Base-by-base conservation (phyloP, 352 stramenopile species). In the Blastocystis sp. region DNA sequence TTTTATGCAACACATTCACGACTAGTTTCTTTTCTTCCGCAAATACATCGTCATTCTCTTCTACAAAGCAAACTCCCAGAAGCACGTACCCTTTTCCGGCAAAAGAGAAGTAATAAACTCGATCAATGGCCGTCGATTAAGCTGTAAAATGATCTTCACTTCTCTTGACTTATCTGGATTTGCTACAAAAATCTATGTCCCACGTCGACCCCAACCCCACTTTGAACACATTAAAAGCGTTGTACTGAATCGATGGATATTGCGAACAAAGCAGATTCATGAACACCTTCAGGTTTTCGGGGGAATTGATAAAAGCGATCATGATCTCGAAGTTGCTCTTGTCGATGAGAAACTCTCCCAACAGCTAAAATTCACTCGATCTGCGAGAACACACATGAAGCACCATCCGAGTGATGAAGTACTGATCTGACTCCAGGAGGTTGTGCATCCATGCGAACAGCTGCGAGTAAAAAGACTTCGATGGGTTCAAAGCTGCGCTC, bases 241-340 rank as follows among this genome's bases (percentile, higher is more conserved):
- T 61, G n/a, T 62, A 88, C 47, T 88, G 77, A 20, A 88, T 88
- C 11, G 77, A 63, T 11, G 61, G 53, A 41, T 76, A 88, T 13
- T 50, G 37, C 3, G 62, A 79, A 43, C 77, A 79, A 29, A 88
- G 39, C 23, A 84, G 26, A 69, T 43, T 56, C 77, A 88, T 88
- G 37, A 88, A 63, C 2, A 79, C 5, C 29, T 88, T 88, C 45
- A 88, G 26, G 56, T 88, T 88, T n/a, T 88, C 66, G 45, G 50
- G 47, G 23, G 43, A 47, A 5, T n/a, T 47, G 2, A 88, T 43
- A 29, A 79, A 88, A 11, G 11, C 18, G 3, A 88, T 26, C 77
- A 88, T 88, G 45, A 88, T 88, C 15, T 88, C 77, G 29, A 88
- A 88, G 47, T 88, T 88, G 43, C 73, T 79, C 29, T 88, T 88